Evolutionary conservation across 768 basidiomycete genomes (phyloP).

Genomic region (Boletus rufocinnamomeus): DNA sequence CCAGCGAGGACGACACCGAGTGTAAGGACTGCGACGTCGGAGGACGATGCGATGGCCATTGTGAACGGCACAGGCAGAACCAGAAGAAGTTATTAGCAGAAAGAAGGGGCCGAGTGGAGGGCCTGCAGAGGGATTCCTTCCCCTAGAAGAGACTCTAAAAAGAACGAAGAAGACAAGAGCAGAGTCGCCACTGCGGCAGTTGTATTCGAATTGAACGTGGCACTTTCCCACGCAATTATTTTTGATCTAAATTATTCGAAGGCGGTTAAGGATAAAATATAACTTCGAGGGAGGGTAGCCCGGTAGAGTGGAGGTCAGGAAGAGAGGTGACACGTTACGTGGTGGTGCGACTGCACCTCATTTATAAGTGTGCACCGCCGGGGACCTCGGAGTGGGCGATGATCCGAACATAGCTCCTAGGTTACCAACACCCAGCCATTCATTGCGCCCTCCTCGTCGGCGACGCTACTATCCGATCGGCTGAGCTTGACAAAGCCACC

Average conservation of each 20-base stretch:
- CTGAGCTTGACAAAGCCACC: not conserved
- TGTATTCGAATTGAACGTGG: constrained; percentile 41
- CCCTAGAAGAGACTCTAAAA: constrained; percentile 2
- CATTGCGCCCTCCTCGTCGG: too few relatives aligned
- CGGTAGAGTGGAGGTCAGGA: not conserved
- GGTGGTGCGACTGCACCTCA: not conserved
- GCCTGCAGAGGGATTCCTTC: not conserved
- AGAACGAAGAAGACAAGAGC: constrained; percentile 19
- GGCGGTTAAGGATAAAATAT: constrained; percentile 3
- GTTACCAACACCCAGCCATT: not conserved
- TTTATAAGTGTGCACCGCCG: constrained; percentile 2
- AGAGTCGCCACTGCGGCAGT: not conserved
- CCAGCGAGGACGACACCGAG: constrained; percentile 77
- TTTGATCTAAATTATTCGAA: constrained; percentile 24
- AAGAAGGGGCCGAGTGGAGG: not conserved
- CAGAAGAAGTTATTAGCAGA: not conserved
- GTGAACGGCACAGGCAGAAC: constrained; percentile 19
- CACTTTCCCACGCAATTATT: constrained; percentile 39
- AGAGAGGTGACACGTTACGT: not conserved
- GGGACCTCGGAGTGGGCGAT: not conserved
- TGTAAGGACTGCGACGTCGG: constrained; percentile 71
- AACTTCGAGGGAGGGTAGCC: not conserved
- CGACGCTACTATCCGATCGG: not conserved
- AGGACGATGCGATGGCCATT: constrained; percentile 65
- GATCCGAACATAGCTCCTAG: constrained; percentile 3